phyloP scores from a whole-genome alignment of 2,329 filamentous ascomycete genomes.

The Clarireedia sp. region DNA sequence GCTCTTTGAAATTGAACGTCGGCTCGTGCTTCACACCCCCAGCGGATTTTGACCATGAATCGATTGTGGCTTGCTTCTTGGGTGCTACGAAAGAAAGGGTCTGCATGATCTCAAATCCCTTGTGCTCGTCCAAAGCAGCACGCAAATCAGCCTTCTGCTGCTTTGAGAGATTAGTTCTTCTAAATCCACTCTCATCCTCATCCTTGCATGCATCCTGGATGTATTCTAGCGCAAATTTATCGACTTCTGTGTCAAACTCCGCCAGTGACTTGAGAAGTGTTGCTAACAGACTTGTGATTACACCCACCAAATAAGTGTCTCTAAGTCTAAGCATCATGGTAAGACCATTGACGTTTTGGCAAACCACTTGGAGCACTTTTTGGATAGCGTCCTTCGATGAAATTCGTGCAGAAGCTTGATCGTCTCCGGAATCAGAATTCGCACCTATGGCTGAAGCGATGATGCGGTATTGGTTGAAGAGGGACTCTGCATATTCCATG shows the following conservation, averaged over 20 bases:
- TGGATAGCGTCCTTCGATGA: slow-evolving; percentile 34
- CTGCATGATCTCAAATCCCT: slow-evolving; percentile 43
- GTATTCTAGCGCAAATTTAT: slow-evolving; percentile 48
- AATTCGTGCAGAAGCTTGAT: slow-evolving; percentile 17
- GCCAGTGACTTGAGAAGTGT: slow-evolving; percentile 79
- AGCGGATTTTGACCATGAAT: slow-evolving; percentile 51
- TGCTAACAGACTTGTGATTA: slow-evolving; percentile 72
- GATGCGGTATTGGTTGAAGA: slow-evolving; percentile 79
- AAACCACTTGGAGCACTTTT: slow-evolving; percentile 56
- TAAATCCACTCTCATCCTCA: slow-evolving; percentile 46
- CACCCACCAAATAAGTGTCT: slow-evolving; percentile 76
- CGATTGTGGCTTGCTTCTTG: slow-evolving; percentile 50
- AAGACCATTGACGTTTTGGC: slow-evolving; percentile 57
- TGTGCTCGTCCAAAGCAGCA: slow-evolving; percentile 52
- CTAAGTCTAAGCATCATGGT: slow-evolving; percentile 85
- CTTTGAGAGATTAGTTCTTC: slow-evolving; percentile 71
- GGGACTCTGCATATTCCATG: slow-evolving; percentile 83
- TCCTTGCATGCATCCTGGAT: slow-evolving; percentile 58
- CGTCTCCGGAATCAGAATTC: slow-evolving; percentile 32
- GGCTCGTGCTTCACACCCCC: slow-evolving; percentile 19
- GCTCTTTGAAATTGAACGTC: neutral
- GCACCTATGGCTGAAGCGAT: slow-evolving; percentile 47
- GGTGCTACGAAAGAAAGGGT: slow-evolving; percentile 37
- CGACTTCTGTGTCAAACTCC: slow-evolving; percentile 66
- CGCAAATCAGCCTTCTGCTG: slow-evolving; percentile 80